A percentile compares a stretch with the other conserved stretches of the same genome.
Conservation (phyloP, 2,329 filamentous ascomycete genomes). For the Beauveria rudraprayagi region DNA sequence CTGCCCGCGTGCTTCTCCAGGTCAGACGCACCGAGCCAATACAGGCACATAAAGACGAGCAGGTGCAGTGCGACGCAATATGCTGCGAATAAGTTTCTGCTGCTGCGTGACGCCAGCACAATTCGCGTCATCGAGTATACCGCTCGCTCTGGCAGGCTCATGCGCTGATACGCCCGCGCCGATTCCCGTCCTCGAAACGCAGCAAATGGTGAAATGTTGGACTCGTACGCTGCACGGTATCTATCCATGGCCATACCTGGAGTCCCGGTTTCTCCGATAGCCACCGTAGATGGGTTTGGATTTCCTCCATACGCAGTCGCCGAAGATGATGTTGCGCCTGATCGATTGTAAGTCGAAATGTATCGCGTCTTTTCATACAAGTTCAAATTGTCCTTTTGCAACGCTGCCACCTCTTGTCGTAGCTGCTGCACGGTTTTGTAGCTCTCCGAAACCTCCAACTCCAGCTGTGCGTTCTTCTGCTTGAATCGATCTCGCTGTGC, state of each 20-base stretch:
- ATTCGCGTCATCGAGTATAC: slow-evolving; percentile 88
- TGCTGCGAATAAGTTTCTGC: slow-evolving; percentile 84
- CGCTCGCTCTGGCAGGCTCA: slow-evolving; percentile 83
- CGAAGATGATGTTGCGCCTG: slow-evolving; percentile 50
- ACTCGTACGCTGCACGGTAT: slow-evolving; percentile 89
- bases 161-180: slow-evolving; percentile 80
- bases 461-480: slow-evolving; percentile 84
- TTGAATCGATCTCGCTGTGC: slow-evolving; percentile 98
- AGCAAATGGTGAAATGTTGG: slow-evolving; percentile 90
- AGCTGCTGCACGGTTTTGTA: slow-evolving; percentile 78
- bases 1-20: slow-evolving; percentile 53
- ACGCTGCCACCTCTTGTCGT: slow-evolving; percentile 78
- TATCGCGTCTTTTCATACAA: slow-evolving; percentile 98
- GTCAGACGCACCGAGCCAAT: slow-evolving; percentile 67
- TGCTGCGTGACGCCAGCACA: slow-evolving; percentile 81
- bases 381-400: slow-evolving; percentile 93
- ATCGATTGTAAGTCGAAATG: slow-evolving; percentile 83
- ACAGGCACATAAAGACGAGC: slow-evolving; percentile 78
- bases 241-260: slow-evolving; percentile 68
- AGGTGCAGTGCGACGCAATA: slow-evolving; percentile 88
- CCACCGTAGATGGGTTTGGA: slow-evolving; percentile 67
- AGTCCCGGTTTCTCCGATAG: slow-evolving; percentile 44
- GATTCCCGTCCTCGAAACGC: slow-evolving; percentile 93
- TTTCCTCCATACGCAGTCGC: slow-evolving; percentile 60
- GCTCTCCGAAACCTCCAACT: slow-evolving; percentile 78